Evolutionary conservation across 495 filamentous ascomycete genomes (phyloP).

Genomic region (Penicillium lividum): DNA sequence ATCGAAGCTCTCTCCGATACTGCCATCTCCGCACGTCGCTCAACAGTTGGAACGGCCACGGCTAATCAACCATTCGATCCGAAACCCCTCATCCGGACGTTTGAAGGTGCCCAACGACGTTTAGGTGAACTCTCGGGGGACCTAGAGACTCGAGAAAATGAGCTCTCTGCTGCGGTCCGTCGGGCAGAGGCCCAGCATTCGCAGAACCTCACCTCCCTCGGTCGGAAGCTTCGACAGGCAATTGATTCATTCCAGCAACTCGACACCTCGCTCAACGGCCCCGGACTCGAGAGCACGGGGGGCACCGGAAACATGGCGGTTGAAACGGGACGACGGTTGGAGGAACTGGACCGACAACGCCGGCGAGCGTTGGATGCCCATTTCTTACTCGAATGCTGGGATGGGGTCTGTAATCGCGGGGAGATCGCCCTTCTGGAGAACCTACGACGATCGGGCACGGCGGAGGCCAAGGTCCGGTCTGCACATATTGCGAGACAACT

Average conservation of each 20-base stretch:
- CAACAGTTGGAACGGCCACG: conserved; percentile 41
- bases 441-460: conserved; percentile 72
- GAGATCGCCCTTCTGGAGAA: conserved; percentile 79
- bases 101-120: conserved; percentile 82
- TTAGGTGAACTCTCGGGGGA: conserved; percentile 82
- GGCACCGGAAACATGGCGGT: conserved; percentile 91
- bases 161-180: conserved; percentile 83
- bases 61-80: conserved; percentile 85
- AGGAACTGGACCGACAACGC: conserved; percentile 90
- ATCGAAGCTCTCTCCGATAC: conserved; percentile 89
- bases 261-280: conserved; percentile 70
- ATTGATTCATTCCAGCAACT: conserved; percentile 88
- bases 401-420: conserved; percentile 83
- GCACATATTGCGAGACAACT: conserved; percentile 88
- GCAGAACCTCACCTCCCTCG: conserved; percentile 79
- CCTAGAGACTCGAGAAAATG: conserved; percentile 81
- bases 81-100: conserved; percentile 93
- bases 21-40: conserved; percentile 77
- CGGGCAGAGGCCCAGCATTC: conserved; percentile 91
- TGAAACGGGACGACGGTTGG: conserved; percentile 90
- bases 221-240: conserved; percentile 84
- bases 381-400: conserved; percentile 95
- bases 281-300: conserved; percentile 58
- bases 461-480: conserved; percentile 84
- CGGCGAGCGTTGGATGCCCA: conserved; percentile 88